Base-by-base conservation (phyloP, 2,329 filamentous ascomycete species). In the Phaeosphaeria sp. region DNA sequence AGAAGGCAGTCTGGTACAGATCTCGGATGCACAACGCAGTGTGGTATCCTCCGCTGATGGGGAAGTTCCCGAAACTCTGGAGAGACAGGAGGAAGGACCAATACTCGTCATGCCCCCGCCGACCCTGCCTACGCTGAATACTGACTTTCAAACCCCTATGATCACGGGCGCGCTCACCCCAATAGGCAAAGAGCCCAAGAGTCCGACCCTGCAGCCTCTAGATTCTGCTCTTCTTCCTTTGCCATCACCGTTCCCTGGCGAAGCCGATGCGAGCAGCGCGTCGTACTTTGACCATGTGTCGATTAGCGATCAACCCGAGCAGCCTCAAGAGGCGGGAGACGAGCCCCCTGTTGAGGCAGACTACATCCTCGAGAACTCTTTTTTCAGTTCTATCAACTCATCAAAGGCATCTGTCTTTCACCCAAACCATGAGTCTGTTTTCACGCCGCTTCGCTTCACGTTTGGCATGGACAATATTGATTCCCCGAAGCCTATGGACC, bases 181-280 rank as follows among this genome's bases (percentile, higher is more conserved):
- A 2, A 66, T 75, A 39, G 73, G 70, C 30, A 64, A 56, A 55
- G 72, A 74, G 55, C 74, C 74, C n/a, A 63, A 61, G 30, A 77
- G 74, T 56, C 74, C 74, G 44, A 71, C 66, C 5, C 55, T 77
- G 8, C 65, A 68, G 22, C 75, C 76, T 0, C 58, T 74, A 11
- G 73, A 75, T 30, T 76, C 75, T 6, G 66, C 73, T 20, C 75
- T 73, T 1, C 65, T 78, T 2, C 74, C 76, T n/a, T 57, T 77
- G 17, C 75, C 75, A 21, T 78, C 76, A 2, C 76, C 76, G 0
- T 78, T 78, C 46, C 76, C 76, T 5, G 73, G 68, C 0, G 73
- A 71, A 20, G 67, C 56, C 8, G 69, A 72, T 24, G 49, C 43
- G 2, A 62, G 54, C 40, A 46, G 51, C 2, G 51, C 59, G 1